Evolutionary conservation across 2,329 filamentous ascomycete species (phyloP), one percentile per base, ranked within the genome.

Genomic region (Ophiostoma sp.): DNA sequence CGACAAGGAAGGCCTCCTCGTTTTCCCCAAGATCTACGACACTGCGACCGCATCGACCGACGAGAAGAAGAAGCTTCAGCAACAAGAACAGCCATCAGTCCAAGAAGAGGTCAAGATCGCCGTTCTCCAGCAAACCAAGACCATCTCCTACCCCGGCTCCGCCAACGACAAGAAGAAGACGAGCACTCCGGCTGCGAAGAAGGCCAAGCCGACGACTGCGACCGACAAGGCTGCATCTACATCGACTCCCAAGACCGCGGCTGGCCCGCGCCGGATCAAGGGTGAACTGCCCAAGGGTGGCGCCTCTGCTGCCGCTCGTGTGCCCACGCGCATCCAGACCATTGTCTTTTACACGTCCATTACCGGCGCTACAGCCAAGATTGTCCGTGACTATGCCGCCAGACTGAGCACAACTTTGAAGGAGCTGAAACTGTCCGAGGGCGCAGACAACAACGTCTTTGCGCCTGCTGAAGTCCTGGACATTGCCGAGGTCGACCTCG

Each of bases 281-380:
- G 84, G 84, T 71, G 83, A 82, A 63, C 69, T 79, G 78, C 50
- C 80, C 55, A 52, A 75, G 70, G 7, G 55, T 75, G 80, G 45
- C 15, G 42, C n/a, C 19, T 28, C 80, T 74, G 76, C 79, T 75
- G 74, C 73, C 68, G 55, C 76, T 78, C 70, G 72, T 75, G 59
- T 25, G 71, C 61, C 79, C 73, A 68, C 76, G 75, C 74, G 85
- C 69, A 86, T 94, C 72, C 92, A 95, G 79, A 88, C 92, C 2
- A 82, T 97, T 19, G 83, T 98, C 42, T 98, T 98, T 84, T 98
- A 92, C 84, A 95, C 94, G 1, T 97, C 95, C 0, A 85, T 98
- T 73, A 97, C 93, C 2, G 93, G 91, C 2, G 93, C 90, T 42
- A 98, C 95, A 0, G 91, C 95, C 80, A 91, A 89, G 78, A 89